A percentile compares a stretch with the other conserved stretches of the same genome.
Conservation (phyloP, 2,329 filamentous ascomycete species). For the Phaeosphaeria sp. region DNA sequence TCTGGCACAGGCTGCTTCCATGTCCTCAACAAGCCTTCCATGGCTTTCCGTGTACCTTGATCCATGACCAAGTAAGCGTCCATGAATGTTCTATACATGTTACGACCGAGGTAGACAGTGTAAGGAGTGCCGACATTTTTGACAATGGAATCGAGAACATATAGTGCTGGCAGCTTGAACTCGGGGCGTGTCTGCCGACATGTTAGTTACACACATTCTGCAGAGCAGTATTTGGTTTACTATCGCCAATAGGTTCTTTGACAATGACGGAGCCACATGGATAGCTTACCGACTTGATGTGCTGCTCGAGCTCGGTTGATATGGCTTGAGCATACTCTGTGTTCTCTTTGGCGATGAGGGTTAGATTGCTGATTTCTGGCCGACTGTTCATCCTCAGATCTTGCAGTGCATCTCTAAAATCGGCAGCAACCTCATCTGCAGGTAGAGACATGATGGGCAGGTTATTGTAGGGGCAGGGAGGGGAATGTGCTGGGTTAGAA, state of each 20-base stretch:
- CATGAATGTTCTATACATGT: conserved; percentile 95
- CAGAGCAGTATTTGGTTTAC: background rate
- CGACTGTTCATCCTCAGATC: conserved; percentile 90
- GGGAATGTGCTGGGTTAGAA: conserved; percentile 32
- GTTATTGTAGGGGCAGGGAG: conserved; percentile 18
- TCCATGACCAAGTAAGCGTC: conserved; percentile 93
- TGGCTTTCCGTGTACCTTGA: conserved; percentile 78
- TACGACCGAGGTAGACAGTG: conserved; percentile 90
- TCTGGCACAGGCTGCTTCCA: conserved; percentile 98
- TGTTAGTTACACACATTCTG: conserved; percentile 19
- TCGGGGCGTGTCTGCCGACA: conserved; percentile 78
- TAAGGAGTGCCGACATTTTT: conserved; percentile 99
- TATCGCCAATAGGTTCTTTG: background rate
- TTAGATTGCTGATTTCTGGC: conserved; percentile 96
- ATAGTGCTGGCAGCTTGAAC: conserved; percentile 93
- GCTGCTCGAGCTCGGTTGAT: conserved; percentile 85
- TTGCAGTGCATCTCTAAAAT: conserved; percentile 92
- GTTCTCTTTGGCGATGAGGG: conserved; percentile 95
- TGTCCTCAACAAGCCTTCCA: conserved; percentile 96
- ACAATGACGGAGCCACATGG: background rate
- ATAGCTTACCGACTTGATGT: conserved; percentile 88
- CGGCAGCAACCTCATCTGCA: conserved; percentile 88
- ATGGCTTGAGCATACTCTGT: conserved; percentile 95
- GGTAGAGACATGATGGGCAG: conserved; percentile 67
- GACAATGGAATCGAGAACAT: conserved; percentile 96